Conservation (phyloP, 2,329 filamentous ascomycete genomes). For the Rutstroemia sydowiana region DNA sequence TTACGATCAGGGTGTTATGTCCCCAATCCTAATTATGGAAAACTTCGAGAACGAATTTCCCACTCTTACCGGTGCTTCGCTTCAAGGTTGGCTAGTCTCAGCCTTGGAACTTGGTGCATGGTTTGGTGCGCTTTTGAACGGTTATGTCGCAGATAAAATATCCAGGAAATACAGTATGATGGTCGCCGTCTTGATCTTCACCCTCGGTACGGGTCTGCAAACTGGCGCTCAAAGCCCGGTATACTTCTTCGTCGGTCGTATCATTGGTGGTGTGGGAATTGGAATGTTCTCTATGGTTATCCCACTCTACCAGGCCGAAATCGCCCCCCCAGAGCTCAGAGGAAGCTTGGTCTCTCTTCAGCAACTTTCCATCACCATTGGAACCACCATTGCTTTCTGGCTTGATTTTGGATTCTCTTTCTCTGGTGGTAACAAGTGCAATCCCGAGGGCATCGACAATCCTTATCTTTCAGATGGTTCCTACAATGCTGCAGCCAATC, state of each 20-base stretch:
- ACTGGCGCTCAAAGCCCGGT: conserved; percentile 42
- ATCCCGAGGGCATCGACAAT: conserved; percentile 1
- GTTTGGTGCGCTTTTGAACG: conserved; percentile 21
- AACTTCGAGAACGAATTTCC: conserved; percentile 33
- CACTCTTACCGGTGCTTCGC: conserved; percentile 26
- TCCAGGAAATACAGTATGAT: conserved; percentile 45
- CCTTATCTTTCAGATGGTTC: neutral
- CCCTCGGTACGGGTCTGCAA: conserved; percentile 43
- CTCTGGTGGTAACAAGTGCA: conserved; percentile 34
- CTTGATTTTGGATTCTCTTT: conserved; percentile 52
- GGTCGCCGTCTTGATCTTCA: conserved; percentile 43
- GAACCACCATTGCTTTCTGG: conserved; percentile 42
- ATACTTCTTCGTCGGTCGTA: conserved; percentile 42
- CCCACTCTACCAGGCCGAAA: conserved; percentile 56
- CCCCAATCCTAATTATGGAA: conserved; percentile 31
- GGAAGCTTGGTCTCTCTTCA: conserved; percentile 55
- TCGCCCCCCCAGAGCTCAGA: conserved; percentile 47
- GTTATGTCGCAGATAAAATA: conserved; percentile 39
- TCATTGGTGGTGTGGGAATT: conserved; percentile 41
- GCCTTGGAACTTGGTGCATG: conserved; percentile 32
- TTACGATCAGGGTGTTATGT: conserved; percentile 33
- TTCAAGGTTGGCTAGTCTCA: conserved; percentile 31
- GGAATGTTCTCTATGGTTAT: conserved; percentile 41
- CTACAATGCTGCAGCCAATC: conserved; percentile 44
- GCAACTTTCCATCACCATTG: conserved; percentile 49